Evolutionary conservation across 2,329 filamentous ascomycete species (phyloP).

Genomic region (Endothia cerciana): DNA sequence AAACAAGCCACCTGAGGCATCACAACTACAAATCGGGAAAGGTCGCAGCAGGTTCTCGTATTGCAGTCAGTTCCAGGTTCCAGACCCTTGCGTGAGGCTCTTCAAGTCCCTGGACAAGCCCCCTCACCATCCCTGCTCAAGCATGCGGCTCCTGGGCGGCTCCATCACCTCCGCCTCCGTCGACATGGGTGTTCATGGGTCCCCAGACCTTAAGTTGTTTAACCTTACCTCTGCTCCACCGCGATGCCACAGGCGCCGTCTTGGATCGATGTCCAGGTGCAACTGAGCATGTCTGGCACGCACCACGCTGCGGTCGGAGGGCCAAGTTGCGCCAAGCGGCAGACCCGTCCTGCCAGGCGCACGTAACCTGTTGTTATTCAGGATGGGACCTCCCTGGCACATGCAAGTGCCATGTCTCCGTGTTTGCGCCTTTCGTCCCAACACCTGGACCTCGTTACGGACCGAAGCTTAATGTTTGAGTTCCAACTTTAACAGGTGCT

Average conservation of each 20-base stretch:
- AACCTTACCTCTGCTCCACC: slow-evolving; percentile 30
- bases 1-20: slow-evolving; percentile 17
- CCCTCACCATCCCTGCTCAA: slow-evolving; percentile 23
- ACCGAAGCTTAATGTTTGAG: slow-evolving; percentile 21
- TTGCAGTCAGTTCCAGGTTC: slow-evolving; percentile 18
- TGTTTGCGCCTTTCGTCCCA: slow-evolving; percentile 15
- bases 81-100: slow-evolving; percentile 28
- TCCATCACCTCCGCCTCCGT: slow-evolving; percentile 16
- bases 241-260: slow-evolving; percentile 32
- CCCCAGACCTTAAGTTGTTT: slow-evolving; percentile 16
- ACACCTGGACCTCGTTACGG: slow-evolving; percentile 19
- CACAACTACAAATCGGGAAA: slow-evolving; percentile 11
- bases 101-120: slow-evolving; percentile 14
- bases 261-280: slow-evolving; percentile 28
- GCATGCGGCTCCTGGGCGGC: slow-evolving; percentile 28
- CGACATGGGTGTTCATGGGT: slow-evolving; percentile 14
- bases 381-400: slow-evolving; percentile 11
- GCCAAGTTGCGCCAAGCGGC: slow-evolving; percentile 10
- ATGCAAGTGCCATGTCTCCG: slow-evolving; percentile 18
- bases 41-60: slow-evolving; percentile 14
- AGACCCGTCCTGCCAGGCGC: slow-evolving; percentile 9
- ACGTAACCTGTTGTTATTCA: slow-evolving; percentile 22
- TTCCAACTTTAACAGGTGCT: slow-evolving; percentile 15
- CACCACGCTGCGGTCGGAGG: slow-evolving; percentile 2
- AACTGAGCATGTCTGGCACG: slow-evolving; percentile 23